Base-by-base conservation (phyloP, 2,329 filamentous ascomycete species). In the Fusarium camptoceras region DNA sequence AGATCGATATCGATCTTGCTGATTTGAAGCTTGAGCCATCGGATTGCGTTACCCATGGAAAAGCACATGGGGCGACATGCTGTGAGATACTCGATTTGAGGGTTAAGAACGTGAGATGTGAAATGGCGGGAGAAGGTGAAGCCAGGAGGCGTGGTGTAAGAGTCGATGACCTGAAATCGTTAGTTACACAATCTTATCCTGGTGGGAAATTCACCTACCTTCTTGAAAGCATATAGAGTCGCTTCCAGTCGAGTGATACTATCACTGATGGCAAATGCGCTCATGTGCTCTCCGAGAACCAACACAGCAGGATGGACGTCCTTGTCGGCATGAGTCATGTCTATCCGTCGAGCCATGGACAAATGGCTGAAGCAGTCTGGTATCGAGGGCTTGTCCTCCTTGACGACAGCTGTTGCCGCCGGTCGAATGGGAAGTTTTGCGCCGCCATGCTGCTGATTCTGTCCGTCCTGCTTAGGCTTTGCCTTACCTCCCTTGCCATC, bases 61-160 rank as follows among this genome's bases (percentile, higher is more conserved):
- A 97, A 96, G 72, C 93, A 97, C 82, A 99, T 92, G 34, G 96
- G 94, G n/a, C 96, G 91, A 77, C 94, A 98, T 72, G 94, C 94
- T 64, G 93, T 93, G 65, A 99, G 87, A 77, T 97, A 98, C 71
- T 97, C 94, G 76, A 99, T 98, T 81, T 99, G 96, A 39, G 94
- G 93, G 76, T 94, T 96, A 64, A 99, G 89, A 70, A 94, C 90
- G 80, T 98, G 94, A 14, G 93, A 92, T 31, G 94, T 96, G 75
- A 99, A 90, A 83, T 99, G 94, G 34, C 96, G 91, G 22, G 94
- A 92, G 43, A 99, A 88, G 42, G 94, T 94, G 61, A 91, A 94
- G 42, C 92, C 92, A 27, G 90, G 85, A 8, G 96, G 96, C 2
- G 95, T 98, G 48, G 89, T 92, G 80, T 99, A 99, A n/a, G 93